Percentiles rank a stretch among this genome's conserved stretches.
Evolutionary conservation across 169 alveolate genomes (phyloP).

Genomic region (Eimeria praecox): DNA sequence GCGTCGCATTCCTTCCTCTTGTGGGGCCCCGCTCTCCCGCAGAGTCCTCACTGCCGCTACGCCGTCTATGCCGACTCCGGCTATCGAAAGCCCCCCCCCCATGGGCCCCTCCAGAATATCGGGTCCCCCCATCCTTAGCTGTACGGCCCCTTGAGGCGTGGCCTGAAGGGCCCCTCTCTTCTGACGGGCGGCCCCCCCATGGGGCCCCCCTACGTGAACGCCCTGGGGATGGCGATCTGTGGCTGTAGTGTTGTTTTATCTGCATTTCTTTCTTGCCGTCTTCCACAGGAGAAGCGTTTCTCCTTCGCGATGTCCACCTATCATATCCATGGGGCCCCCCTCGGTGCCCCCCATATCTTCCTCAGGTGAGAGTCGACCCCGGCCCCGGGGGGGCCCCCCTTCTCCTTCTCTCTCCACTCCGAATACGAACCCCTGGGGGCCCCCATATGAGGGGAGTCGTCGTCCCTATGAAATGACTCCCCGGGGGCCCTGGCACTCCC

Average conservation of each 20-base stretch:
- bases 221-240: neutral
- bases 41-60: constrained; percentile 21
- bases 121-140: neutral
- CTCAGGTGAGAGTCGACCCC: constrained; percentile 10
- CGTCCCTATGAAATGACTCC: neutral
- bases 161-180: neutral
- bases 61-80: constrained; percentile 43
- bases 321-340: neutral
- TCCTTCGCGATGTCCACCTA: neutral
- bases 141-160: neutral
- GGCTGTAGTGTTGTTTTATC: neutral
- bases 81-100: constrained; percentile 27
- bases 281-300: constrained; percentile 2
- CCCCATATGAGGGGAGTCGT: neutral
- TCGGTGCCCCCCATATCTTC: neutral
- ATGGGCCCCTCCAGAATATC: constrained; percentile 21
- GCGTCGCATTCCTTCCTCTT: neutral
- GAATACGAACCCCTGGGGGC: neutral
- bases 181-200: neutral
- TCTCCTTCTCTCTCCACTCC: constrained; percentile 18
- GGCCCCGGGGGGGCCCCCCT: constrained; percentile 12
- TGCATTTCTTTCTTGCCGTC: neutral
- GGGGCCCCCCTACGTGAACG: neutral
- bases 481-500: neutral
- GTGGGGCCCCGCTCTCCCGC: constrained; percentile 32